Evolutionary conservation across 805 yeast genomes (phyloP), one percentile per base, ranked within the genome.

Genomic region (Cyberlindnera euphorbiiphila): DNA sequence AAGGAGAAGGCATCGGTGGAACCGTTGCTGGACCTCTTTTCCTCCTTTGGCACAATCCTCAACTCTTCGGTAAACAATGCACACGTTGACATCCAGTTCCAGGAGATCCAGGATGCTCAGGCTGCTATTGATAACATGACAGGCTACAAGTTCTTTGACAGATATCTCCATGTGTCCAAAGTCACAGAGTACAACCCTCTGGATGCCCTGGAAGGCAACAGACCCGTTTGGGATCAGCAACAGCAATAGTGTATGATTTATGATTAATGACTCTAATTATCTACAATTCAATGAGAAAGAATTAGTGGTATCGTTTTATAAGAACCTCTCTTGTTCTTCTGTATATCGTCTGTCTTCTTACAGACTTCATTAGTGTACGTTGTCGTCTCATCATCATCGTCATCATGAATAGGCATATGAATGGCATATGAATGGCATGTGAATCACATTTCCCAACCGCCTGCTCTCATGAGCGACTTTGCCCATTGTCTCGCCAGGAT

Each of bases 401-500:
- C 21, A 17, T 30, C 32, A 34, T 24, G 13, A 11, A 28, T 27
- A n/a, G n/a, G n/a, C n/a, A n/a, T n/a, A n/a, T n/a, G n/a, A n/a
- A n/a, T n/a, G n/a, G n/a, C n/a, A n/a, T n/a, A n/a, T n/a, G n/a
- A n/a, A n/a, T n/a, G n/a, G n/a, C n/a, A n/a, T 21, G 19, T 23
- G 14, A 17, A 9, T 40, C 35, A 39, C 27, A 41, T 21, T 16
- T 36, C 38, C 16, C 22, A 31, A 31, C 37, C 39, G 20, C 38
- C 43, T 6, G 41, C 39, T 32, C 47, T 50, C 42, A 45, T 34
- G 31, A 48, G 59, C 37, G 77, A 73, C 56, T 81, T 77, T 17
- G 89, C 93, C 93, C 93, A 84, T 58, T 82, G 84, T 57, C 91
- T 74, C 45, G 93, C 81, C 40, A 82, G 68, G 14, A 83, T 74